These are phyloP conservation scores for Ceratobasidium sp. DNA, from an alignment of 1,284 basidiomycete species.

Conservation along the genomic window DNA sequence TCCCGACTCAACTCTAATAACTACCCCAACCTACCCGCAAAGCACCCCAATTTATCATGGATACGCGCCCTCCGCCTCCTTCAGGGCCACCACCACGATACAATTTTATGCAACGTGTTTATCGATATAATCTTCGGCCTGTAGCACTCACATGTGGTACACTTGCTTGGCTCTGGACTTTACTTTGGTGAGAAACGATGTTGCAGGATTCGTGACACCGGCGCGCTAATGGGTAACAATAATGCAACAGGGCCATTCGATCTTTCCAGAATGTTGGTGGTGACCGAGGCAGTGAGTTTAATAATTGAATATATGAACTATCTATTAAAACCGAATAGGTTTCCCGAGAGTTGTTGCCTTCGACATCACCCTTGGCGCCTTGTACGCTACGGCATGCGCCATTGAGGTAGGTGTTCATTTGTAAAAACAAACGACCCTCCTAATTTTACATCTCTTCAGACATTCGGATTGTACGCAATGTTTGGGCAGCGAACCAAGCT, in stretches of 20 bases:
- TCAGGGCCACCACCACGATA: constrained; percentile 34
- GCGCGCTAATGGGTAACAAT: not conserved
- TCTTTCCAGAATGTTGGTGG: constrained; percentile 35
- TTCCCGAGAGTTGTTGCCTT: constrained; percentile 40
- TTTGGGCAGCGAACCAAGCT: constrained; percentile 27
- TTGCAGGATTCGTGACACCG: not conserved
- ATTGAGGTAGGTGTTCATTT: constrained; percentile 10
- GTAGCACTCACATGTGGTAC: constrained; percentile 35
- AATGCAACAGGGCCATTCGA: constrained; percentile 25
- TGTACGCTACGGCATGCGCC: constrained; percentile 29
- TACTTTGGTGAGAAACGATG: constrained; percentile 32
- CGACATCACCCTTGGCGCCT: constrained; percentile 32
- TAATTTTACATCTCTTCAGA: not conserved
- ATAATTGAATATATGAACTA: not conserved
- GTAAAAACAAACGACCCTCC: too few species aligned
- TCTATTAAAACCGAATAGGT: constrained; percentile 4
- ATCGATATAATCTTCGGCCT: constrained; percentile 40
- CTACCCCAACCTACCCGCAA: constrained; percentile 12
- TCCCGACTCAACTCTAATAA: constrained; percentile 9
- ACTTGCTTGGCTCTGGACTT: constrained; percentile 38
- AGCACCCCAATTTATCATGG: constrained; percentile 12
- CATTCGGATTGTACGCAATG: constrained; percentile 39
- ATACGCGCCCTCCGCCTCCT: constrained; percentile 25
- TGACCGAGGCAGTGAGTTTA: constrained; percentile 24
- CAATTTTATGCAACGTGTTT: constrained; percentile 38